These are phyloP conservation scores for Spathaspora sp. DNA, from an alignment of 1,139 yeast genomes.

Conservation along the genomic window DNA sequence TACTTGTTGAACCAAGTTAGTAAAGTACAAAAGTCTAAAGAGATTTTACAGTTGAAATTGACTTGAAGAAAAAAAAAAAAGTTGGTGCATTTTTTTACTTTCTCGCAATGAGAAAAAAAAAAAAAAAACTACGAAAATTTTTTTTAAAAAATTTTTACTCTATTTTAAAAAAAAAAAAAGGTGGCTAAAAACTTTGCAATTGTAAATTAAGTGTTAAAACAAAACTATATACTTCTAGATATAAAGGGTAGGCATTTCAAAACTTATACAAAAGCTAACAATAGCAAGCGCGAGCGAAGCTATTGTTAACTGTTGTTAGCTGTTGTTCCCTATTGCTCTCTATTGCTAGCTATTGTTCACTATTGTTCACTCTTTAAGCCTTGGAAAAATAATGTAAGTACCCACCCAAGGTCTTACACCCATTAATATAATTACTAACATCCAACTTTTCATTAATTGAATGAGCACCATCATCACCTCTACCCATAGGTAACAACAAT, in stretches of 20 bases:
- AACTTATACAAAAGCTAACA: too few relatives aligned
- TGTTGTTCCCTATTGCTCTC: too few relatives aligned
- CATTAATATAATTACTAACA: constrained; percentile 84
- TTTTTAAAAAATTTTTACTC: neutral
- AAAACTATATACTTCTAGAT: too few relatives aligned
- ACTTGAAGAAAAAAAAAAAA: neutral
- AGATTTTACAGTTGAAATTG: neutral
- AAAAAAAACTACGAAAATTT: neutral
- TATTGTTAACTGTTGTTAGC: too few relatives aligned
- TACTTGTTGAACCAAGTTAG: neutral
- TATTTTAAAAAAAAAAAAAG: too few relatives aligned
- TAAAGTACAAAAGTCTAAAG: neutral
- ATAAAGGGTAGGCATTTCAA: too few relatives aligned
- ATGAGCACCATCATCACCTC: constrained; percentile 99
- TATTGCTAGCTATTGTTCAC: too few relatives aligned
- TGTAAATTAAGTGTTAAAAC: too few relatives aligned
- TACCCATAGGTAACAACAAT: constrained; percentile 91
- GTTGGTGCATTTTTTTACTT: neutral
- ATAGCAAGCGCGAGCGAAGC: too few relatives aligned
- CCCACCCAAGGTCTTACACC: constrained; percentile 91
- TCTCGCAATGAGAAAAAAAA: neutral
- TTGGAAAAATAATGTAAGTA: constrained; percentile 83
- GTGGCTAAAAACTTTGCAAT: too few relatives aligned
- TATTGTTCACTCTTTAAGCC: constrained; percentile 14
- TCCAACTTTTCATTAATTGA: constrained; percentile 94